Conservation (phyloP, 805 yeast species). For the Candida khao-thaluensis region DNA sequence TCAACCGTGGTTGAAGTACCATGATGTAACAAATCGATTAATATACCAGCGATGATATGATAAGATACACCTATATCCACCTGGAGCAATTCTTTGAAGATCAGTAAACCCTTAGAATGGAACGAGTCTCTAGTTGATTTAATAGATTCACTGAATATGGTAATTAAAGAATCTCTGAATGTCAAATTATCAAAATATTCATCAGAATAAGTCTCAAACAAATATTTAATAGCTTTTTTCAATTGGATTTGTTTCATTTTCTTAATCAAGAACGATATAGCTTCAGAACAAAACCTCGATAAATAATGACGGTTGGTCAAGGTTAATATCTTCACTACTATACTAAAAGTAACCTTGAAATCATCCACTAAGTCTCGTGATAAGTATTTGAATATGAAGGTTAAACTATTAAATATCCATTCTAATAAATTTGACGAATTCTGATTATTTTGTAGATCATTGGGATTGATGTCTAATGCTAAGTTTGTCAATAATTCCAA, state of each 20-base stretch:
- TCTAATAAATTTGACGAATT: constrained; percentile 68
- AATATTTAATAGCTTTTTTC: constrained; percentile 41
- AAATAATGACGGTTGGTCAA: constrained; percentile 59
- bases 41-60: constrained; percentile 54
- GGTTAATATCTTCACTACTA: constrained; percentile 63
- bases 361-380: constrained; percentile 60
- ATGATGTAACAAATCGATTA: constrained; percentile 53
- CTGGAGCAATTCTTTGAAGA: constrained; percentile 47
- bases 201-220: constrained; percentile 35
- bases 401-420: constrained; percentile 79
- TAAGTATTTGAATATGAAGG: constrained; percentile 86
- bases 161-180: constrained; percentile 57
- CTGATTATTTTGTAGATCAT: constrained; percentile 51
- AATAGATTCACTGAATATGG: constrained; percentile 70
- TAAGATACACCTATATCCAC: constrained; percentile 23
- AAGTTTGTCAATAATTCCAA: constrained; percentile 51
- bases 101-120: constrained; percentile 65
- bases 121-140: constrained; percentile 68
- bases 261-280: constrained; percentile 77
- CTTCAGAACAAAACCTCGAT: constrained; percentile 85
- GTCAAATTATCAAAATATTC: constrained; percentile 38
- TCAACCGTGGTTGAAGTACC: constrained; percentile 33
- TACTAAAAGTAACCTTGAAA: constrained; percentile 64
- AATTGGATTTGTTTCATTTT: constrained; percentile 56
- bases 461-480: constrained; percentile 36